Evolutionary conservation across 257 asterid species (phyloP), one percentile per base, ranked within the genome.

Genomic region (Cinchona pubescens): DNA sequence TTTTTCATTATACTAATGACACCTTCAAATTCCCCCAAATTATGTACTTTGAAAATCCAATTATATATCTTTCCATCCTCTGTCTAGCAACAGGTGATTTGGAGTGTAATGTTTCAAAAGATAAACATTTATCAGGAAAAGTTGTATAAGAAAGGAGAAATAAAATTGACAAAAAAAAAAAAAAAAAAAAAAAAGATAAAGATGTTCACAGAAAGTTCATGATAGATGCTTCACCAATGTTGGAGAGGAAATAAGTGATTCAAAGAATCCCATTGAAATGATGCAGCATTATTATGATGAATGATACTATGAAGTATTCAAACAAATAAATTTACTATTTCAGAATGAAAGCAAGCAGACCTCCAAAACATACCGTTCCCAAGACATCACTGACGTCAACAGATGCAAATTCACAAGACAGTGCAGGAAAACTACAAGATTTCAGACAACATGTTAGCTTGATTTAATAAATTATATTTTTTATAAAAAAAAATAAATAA

Each of bases 351-450:
- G 71, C 34, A 55, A 72, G 34, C 21, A 67, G 62, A 83, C 53
- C 29, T 58, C 66, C 49, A 69, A 73, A 77, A 87, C 98, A 87
- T 92, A 94, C 99, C 69, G 98, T 94, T 82, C 98, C 99, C 87
- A 94, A 79, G 82, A 87, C 92, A 81, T 92, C 99, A 84, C 96
- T 89, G 82, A 94, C 92, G 78, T 92, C 99, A 40, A 94, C 89
- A 23, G 99, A 94, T 63, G 99, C 99, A 86, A 94, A 94, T 85
- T 94, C 99, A 81, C 99, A 94, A 77, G 99, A 92, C 81, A 94
- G 69, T 43, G 99, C 96, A 9, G 98, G 99, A 86, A 94, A 92
- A 86, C 99, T 93, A 80, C 87, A 83, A 46, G 53, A 68, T 42
- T 66, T 65, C 53, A 64, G 38, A 38, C 67, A 74, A 76, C 73